Evolutionary conservation across 2,329 filamentous ascomycete genomes (phyloP).

Genomic region (Ambrosiella xylebori): DNA sequence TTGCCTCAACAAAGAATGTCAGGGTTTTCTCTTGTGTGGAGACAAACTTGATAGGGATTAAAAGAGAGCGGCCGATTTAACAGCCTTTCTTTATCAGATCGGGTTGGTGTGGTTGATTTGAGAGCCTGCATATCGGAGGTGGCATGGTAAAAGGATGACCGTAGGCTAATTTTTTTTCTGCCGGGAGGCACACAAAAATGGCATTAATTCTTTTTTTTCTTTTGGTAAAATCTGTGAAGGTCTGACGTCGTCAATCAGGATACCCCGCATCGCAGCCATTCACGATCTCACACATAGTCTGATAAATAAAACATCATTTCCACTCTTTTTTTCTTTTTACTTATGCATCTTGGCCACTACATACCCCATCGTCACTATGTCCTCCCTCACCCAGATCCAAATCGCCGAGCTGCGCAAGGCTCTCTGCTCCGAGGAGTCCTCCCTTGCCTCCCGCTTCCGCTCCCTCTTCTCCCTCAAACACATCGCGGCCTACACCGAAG

Average conservation of each 20-base stretch:
- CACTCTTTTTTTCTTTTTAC: too few relatives aligned
- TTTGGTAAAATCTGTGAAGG: neutral
- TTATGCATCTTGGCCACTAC: too few relatives aligned
- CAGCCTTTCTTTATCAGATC: conserved; percentile 5
- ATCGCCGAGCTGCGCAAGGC: conserved; percentile 53
- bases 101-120: neutral
- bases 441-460: conserved; percentile 79
- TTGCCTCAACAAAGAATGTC: too few relatives aligned
- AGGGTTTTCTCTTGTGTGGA: neutral
- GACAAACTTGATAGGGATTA: neutral
- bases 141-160: too few relatives aligned
- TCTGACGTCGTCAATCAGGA: neutral
- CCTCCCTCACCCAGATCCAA: conserved; percentile 22
- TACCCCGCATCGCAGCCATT: neutral
- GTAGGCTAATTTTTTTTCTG: neutral
- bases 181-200: neutral
- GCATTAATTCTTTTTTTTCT: neutral
- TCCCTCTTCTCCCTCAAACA: conserved; percentile 97
- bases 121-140: neutral
- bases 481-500: conserved; percentile 60
- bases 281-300: neutral
- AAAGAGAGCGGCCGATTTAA: neutral
- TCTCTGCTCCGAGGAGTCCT: conserved; percentile 61
- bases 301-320: too few relatives aligned
- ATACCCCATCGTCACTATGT: conserved; percentile 3